Conservation (phyloP, 768 basidiomycete species). For the Mycena floridula region DNA sequence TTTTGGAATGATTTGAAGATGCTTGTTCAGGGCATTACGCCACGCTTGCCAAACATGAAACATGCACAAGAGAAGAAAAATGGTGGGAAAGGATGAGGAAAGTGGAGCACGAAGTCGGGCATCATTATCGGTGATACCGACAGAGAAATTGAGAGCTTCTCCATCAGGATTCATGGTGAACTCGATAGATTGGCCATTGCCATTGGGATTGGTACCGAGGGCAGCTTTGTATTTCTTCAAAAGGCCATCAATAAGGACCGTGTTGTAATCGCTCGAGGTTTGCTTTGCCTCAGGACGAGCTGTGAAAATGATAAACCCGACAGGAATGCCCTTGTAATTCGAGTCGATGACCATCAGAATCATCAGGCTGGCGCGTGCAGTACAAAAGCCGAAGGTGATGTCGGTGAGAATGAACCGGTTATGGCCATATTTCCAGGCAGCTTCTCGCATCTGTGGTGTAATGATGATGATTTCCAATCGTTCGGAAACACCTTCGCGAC, state of each 20-base stretch:
- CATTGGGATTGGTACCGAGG: conserved; percentile 10
- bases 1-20: conserved; percentile 18
- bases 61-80: conserved; percentile 23
- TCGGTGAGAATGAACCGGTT: conserved; percentile 16
- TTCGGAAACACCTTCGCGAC: conserved; percentile 6
- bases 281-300: conserved; percentile 10
- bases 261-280: conserved; percentile 17
- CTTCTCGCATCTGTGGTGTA: conserved; percentile 11
- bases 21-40: conserved; percentile 22
- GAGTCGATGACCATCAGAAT: conserved; percentile 28
- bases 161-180: too few species aligned
- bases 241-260: conserved; percentile 10
- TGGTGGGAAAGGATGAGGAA: conserved; percentile 6
- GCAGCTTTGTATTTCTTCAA: conserved; percentile 13
- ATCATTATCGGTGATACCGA: conserved; percentile 25
- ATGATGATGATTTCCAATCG: conserved; percentile 15
- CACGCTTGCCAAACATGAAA: conserved; percentile 14
- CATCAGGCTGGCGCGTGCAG: conserved; percentile 17
- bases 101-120: conserved; percentile 18
- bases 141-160: conserved; percentile 11
- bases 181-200: too few species aligned
- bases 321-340: conserved; percentile 20
- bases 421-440: conserved; percentile 20
- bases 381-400: conserved; percentile 19
- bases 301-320: conserved; percentile 20